Percentiles rank a stretch among this genome's conserved stretches.
phyloP scores from a whole-genome alignment of 2,329 filamentous ascomycete genomes.

The Acephala macrosclerotiorum region DNA sequence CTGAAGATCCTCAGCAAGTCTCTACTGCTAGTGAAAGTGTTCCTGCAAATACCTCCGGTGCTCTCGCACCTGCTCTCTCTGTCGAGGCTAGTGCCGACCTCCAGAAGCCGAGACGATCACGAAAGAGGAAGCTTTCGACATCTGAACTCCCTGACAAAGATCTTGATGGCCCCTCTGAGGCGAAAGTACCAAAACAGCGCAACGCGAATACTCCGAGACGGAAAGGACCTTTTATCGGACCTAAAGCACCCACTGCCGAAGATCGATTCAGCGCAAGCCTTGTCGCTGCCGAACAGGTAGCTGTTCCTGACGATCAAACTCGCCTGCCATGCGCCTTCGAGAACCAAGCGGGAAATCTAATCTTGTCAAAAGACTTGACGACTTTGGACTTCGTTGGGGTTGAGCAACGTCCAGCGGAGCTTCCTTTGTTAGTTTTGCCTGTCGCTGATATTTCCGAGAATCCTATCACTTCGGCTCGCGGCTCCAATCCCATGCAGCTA shows the following conservation, averaged over 20 bases:
- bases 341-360: conserved; percentile 36
- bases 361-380: conserved; percentile 37
- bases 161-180: background rate
- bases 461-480: conserved; percentile 37
- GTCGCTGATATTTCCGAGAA: conserved; percentile 35
- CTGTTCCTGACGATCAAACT: conserved; percentile 25
- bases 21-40: background rate
- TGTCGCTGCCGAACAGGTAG: conserved; percentile 25
- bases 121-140: background rate
- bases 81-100: background rate
- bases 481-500: conserved; percentile 43
- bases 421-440: conserved; percentile 29
- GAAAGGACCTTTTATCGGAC: too few relatives aligned
- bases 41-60: background rate
- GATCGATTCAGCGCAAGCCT: conserved; percentile 7
- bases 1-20: too few relatives aligned
- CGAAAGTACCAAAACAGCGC: background rate
- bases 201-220: background rate
- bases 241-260: background rate
- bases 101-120: background rate
- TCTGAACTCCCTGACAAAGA: background rate
- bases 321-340: conserved; percentile 36
- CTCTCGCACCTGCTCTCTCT: background rate
- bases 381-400: conserved; percentile 34
- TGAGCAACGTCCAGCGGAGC: conserved; percentile 21